Evolutionary conservation across 768 basidiomycete genomes (phyloP), one percentile per base, ranked within the genome.

Genomic region (Xanthoconium purpureum): DNA sequence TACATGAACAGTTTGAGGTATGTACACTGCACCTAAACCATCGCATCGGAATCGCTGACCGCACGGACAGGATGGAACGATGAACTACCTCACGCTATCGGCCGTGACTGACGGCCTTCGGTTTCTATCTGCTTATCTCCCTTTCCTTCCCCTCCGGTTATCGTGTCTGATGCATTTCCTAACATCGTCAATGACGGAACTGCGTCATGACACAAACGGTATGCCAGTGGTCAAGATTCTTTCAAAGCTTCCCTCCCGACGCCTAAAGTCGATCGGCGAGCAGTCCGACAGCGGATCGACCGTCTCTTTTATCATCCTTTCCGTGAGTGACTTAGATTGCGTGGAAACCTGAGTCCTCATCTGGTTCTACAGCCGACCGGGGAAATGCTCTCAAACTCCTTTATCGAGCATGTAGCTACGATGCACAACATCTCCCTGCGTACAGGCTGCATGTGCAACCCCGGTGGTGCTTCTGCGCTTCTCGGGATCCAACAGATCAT

Each of bases 371-470:
- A 91, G 88, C 82, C 88, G 28, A 72, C 75, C 10, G 88, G 87
- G 15, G 79, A 83, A 40, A 81, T 85, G 75, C 73, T 89, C 6
- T 82, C 89, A 0, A 85, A 87, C 58, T 83, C 84, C 3, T 90
- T 90, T 70, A 78, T 91, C 63, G 88, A 89, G 65, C 76, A 85
- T 61, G 78, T 85, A 1, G 88, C 89, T 14, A 78, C 84, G 17
- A 75, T 71, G 50, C 77, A 80, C 59, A 81, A 78, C 49, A 85
- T 93, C 55, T 91, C 89, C 17, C 72, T 93, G 33, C 84, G 91
- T 42, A 89, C 90, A 3, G 91, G 91, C 0, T 94, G 91, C 69
- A 86, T 92, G 83, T 94, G 91, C 66, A 94, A 93, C 60, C 89
- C 91, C 15, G 91, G 91, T 11, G 91, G 84, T 17, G 88, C 89